Evolutionary conservation across 1,139 yeast species (phyloP).

Genomic region (Saccharomyces uvarum): DNA sequence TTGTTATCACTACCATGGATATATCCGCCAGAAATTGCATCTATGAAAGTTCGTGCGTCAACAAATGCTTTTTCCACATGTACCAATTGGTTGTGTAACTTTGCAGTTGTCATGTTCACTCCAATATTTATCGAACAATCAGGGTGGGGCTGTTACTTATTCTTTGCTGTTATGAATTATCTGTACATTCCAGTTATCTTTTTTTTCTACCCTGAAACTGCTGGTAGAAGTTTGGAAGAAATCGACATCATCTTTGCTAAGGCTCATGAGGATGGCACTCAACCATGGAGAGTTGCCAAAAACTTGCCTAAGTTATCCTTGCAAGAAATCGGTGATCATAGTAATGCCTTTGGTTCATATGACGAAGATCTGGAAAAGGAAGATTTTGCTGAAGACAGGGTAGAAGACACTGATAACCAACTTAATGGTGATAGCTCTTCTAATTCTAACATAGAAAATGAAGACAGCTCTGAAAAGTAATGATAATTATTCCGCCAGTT

Average conservation of each 20-base stretch:
- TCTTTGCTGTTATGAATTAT: conserved; percentile 37
- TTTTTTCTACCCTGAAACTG: conserved; percentile 64
- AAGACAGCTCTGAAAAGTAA: neutral
- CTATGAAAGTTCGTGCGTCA: conserved; percentile 39
- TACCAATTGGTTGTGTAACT: conserved; percentile 46
- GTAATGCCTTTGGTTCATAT: conserved; percentile 41
- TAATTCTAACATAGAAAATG: neutral
- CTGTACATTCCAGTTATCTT: conserved; percentile 50
- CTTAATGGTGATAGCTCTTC: conserved; percentile 2
- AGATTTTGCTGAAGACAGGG: conserved; percentile 14
- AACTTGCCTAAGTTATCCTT: conserved; percentile 42
- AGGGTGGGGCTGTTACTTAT: conserved; percentile 39
- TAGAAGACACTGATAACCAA: conserved; percentile 8
- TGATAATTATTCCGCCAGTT: neutral
- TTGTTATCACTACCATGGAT: conserved; percentile 40
- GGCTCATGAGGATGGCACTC: conserved; percentile 37
- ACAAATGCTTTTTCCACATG: conserved; percentile 42
- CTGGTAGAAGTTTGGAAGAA: conserved; percentile 56
- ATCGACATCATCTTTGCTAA: conserved; percentile 49
- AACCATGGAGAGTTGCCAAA: conserved; percentile 50
- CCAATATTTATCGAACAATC: conserved; percentile 39
- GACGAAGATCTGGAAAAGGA: conserved; percentile 33
- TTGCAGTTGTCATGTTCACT: conserved; percentile 43
- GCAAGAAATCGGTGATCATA: conserved; percentile 41
- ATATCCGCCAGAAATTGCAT: conserved; percentile 41